A percentile compares a stretch with the other conserved stretches of the same genome.
phyloP scores from a whole-genome alignment of 148 eudicot genomes.

The Persicaria tinctoria region DNA sequence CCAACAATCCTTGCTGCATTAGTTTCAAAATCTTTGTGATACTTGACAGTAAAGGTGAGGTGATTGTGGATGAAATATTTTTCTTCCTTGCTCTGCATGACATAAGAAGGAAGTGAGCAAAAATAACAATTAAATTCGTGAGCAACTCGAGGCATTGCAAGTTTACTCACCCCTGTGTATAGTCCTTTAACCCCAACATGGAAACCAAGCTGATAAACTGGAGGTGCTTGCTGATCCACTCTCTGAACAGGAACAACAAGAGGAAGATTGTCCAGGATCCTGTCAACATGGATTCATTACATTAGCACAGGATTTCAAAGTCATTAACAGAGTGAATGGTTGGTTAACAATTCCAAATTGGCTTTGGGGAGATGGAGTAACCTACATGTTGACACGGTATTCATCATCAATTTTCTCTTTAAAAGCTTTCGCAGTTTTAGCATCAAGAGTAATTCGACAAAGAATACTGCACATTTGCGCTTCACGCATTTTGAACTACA shows the following conservation, averaged over 20 bases:
- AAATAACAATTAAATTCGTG: not conserved
- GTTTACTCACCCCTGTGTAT: constrained; percentile 44
- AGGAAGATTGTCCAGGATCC: constrained; percentile 67
- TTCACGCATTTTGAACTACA: constrained; percentile 57
- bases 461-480: constrained; percentile 45
- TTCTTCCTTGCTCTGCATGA: constrained; percentile 32
- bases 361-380: not conserved
- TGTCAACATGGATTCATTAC: constrained; percentile 12
- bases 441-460: constrained; percentile 43
- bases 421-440: constrained; percentile 47
- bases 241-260: constrained; percentile 50
- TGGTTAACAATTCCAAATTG: not conserved
- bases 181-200: constrained; percentile 56
- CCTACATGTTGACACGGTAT: constrained; percentile 51
- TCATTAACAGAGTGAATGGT: not conserved
- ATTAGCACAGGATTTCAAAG: not conserved
- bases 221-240: constrained; percentile 41
- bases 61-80: constrained; percentile 46
- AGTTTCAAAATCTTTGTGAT: constrained; percentile 32
- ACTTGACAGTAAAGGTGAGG: constrained; percentile 34
- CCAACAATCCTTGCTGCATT: constrained; percentile 43
- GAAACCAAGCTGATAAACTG: constrained; percentile 51
- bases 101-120: constrained; percentile 17
- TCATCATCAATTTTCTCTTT: constrained; percentile 58
- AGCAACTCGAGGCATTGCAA: not conserved